phyloP scores from a whole-genome alignment of 2,329 filamentous ascomycete species.

The Penicillium corylophilum region DNA sequence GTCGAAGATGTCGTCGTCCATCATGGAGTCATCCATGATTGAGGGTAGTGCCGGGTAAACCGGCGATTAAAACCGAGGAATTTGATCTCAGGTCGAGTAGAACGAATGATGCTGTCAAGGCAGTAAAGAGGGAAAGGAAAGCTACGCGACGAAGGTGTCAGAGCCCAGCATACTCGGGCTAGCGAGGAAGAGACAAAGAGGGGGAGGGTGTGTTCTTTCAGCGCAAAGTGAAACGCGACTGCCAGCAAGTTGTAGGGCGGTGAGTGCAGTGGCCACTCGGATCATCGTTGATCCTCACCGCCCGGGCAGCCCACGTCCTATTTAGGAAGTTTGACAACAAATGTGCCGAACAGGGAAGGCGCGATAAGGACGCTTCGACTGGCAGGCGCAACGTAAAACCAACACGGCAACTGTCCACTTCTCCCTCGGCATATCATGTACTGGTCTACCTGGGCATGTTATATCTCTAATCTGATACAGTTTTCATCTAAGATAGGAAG shows the following conservation, averaged over 20 bases:
- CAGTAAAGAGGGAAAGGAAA: background rate
- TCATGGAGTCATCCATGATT: constrained; percentile 47
- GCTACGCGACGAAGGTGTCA: background rate
- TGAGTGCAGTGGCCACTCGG: constrained; percentile 26
- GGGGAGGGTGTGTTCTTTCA: constrained; percentile 20
- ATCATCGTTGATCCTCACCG: constrained; percentile 29
- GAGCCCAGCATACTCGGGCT: constrained; percentile 15
- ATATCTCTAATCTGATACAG: no score
- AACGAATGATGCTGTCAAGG: constrained; percentile 9
- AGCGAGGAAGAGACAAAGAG: constrained; percentile 8
- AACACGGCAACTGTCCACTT: background rate
- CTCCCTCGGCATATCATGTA: background rate
- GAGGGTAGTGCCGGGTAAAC: background rate
- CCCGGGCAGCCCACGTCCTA: constrained; percentile 9
- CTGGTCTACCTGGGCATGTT: background rate
- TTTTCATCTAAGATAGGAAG: no score
- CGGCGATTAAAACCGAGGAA: background rate
- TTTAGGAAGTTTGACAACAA: constrained; percentile 38
- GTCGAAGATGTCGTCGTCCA: constrained; percentile 62
- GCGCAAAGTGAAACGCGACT: constrained; percentile 28
- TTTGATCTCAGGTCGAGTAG: constrained; percentile 2
- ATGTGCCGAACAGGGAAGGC: constrained; percentile 14
- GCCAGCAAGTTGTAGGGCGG: constrained; percentile 16
- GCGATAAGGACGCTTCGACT: background rate
- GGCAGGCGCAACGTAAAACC: background rate